phyloP scores from a whole-genome alignment of 2,329 filamentous ascomycete species.

The Whalleya microplaca region DNA sequence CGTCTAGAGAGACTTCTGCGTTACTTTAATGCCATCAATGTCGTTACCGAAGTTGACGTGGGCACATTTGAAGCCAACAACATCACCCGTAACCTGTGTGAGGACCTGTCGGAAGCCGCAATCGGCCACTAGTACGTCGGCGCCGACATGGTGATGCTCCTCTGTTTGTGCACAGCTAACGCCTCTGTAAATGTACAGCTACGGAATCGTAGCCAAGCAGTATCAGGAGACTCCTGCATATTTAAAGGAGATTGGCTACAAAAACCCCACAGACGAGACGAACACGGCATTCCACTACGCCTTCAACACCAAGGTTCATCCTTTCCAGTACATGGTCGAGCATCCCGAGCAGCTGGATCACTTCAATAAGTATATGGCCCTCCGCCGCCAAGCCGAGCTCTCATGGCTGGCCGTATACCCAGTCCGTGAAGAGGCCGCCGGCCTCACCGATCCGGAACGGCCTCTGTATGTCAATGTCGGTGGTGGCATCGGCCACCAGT shows the following conservation, averaged over 20 bases:
- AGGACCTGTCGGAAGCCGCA: not conserved
- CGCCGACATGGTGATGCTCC: not conserved
- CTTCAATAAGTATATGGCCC: conserved; percentile 30
- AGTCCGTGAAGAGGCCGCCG: not conserved
- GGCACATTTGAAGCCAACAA: not conserved
- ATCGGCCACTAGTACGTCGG: not conserved
- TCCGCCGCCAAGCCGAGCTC: conserved; percentile 11
- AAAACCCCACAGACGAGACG: conserved; percentile 17
- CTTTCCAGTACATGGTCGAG: conserved; percentile 15
- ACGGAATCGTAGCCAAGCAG: not conserved
- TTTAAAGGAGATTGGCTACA: conserved; percentile 12
- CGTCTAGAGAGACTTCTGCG: not conserved
- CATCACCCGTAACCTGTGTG: not conserved
- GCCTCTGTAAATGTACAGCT: not conserved
- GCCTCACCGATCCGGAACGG: not conserved
- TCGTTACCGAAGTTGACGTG: not conserved
- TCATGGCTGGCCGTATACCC: conserved; percentile 29
- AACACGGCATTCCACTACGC: conserved; percentile 25
- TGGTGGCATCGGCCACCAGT: conserved; percentile 20
- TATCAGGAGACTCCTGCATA: not conserved
- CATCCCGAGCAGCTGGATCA: conserved; percentile 18
- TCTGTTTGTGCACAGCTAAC: not conserved
- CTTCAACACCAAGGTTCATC: conserved; percentile 7
- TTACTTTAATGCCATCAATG: not conserved
- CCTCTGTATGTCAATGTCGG: conserved; percentile 19